Evolutionary conservation across 768 basidiomycete species (phyloP).

Genomic region (Lentinula lateritia): DNA sequence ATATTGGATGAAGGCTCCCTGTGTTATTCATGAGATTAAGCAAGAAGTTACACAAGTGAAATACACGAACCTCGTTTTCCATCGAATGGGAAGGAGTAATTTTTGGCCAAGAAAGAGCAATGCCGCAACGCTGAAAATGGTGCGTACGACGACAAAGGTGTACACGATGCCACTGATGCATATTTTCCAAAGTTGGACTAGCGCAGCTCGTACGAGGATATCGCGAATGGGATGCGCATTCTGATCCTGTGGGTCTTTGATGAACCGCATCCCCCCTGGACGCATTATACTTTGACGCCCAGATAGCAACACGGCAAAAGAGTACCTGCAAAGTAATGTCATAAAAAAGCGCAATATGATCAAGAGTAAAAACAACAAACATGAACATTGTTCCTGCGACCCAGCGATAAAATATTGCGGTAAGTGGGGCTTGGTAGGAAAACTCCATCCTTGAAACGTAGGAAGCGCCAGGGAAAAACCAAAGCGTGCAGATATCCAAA

Average conservation of each 20-base stretch:
- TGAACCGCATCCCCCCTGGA: constrained; percentile 93
- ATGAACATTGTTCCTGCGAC: constrained; percentile 91
- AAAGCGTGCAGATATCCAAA: constrained; percentile 77
- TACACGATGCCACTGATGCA: constrained; percentile 85
- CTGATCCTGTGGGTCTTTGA: constrained; percentile 92
- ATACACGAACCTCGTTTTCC: constrained; percentile 67
- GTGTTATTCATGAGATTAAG: constrained; percentile 3
- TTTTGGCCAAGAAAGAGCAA: constrained; percentile 57
- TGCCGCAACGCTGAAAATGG: constrained; percentile 70
- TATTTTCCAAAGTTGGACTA: constrained; percentile 83
- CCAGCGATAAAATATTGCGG: constrained; percentile 89
- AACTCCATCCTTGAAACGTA: constrained; percentile 57
- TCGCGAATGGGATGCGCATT: constrained; percentile 92
- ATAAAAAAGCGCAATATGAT: neutral
- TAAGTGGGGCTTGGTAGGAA: constrained; percentile 70
- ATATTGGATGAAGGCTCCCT: constrained; percentile 85
- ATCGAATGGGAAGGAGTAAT: constrained; percentile 78
- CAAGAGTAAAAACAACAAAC: constrained; percentile 27
- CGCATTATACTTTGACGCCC: constrained; percentile 82
- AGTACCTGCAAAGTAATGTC: constrained; percentile 53
- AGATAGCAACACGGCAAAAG: constrained; percentile 80
- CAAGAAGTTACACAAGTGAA: neutral
- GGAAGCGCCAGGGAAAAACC: constrained; percentile 77
- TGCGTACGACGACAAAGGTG: constrained; percentile 70
- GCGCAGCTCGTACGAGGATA: constrained; percentile 78